These are phyloP conservation scores for Acanthamoeba triangularis DNA, from an alignment of 208 protist species.

Conservation along the genomic window DNA sequence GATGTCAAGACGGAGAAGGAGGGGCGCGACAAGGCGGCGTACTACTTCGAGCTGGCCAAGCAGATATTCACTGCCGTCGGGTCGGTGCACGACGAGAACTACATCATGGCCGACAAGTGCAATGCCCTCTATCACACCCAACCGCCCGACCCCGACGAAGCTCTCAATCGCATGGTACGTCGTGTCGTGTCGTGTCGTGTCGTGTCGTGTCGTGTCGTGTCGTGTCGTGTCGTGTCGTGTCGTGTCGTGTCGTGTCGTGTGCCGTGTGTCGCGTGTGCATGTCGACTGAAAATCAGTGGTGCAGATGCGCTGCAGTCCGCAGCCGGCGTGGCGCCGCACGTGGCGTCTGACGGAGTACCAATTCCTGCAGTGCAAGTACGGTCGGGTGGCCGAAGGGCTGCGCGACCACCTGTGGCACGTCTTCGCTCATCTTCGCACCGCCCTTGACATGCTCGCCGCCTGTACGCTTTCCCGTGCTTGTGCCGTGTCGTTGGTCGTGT, in stretches of 20 bases:
- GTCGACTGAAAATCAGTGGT: neutral
- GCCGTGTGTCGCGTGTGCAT: too few species aligned
- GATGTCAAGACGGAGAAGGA: neutral
- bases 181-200: neutral
- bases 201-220: too few species aligned
- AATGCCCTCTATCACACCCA: neutral
- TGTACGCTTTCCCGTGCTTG: neutral
- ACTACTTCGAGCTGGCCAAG: constrained; percentile 28
- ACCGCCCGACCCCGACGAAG: neutral
- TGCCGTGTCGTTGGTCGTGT: neutral
- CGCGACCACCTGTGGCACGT: constrained; percentile 20
- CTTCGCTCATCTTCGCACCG: neutral
- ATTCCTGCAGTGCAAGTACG: constrained; percentile 32
- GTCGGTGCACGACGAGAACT: constrained; percentile 29
- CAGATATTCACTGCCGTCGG: constrained; percentile 3
- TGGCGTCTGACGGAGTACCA: constrained; percentile 22
- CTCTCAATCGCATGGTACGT: neutral
- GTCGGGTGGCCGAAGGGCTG: constrained; percentile 2
- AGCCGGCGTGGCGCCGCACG: neutral
- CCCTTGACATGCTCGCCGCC: neutral
- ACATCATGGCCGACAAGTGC: constrained; percentile 56
- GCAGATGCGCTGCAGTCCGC: neutral
- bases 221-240: neutral
- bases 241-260: too few species aligned
- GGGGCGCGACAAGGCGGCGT: constrained; percentile 7